Conservation (phyloP, 2,329 filamentous ascomycete species). For the Cordyceps cicadae region DNA sequence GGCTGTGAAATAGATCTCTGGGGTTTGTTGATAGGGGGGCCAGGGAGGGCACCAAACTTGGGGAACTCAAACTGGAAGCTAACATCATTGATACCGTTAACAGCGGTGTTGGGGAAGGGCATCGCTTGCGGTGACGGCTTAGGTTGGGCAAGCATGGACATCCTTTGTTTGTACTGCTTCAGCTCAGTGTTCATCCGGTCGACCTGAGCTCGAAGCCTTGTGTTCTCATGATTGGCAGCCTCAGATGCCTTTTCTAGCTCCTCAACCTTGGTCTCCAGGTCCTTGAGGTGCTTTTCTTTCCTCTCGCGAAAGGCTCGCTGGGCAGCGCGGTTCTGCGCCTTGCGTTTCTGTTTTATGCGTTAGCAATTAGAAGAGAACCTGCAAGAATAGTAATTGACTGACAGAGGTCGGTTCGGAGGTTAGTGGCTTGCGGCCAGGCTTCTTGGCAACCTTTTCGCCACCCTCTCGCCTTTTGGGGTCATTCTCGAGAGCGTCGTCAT, state of each 20-base stretch:
- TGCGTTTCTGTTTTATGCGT: slow-evolving; percentile 61
- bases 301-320: slow-evolving; percentile 90
- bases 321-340: slow-evolving; percentile 89
- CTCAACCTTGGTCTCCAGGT: slow-evolving; percentile 70
- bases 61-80: slow-evolving; percentile 96
- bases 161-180: slow-evolving; percentile 79
- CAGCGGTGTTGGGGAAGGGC: slow-evolving; percentile 35
- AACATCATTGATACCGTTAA: slow-evolving; percentile 59
- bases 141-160: slow-evolving; percentile 49
- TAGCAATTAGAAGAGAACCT: not conserved
- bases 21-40: slow-evolving; percentile 28
- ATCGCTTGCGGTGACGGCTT: slow-evolving; percentile 32
- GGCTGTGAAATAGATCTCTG: slow-evolving; percentile 23
- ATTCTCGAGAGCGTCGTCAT: slow-evolving; percentile 38
- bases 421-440: slow-evolving; percentile 90
- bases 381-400: slow-evolving; percentile 34
- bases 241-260: slow-evolving; percentile 77
- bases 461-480: slow-evolving; percentile 67
- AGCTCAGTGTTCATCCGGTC: slow-evolving; percentile 80
- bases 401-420: slow-evolving; percentile 94
- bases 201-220: slow-evolving; percentile 73
- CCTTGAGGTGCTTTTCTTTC: slow-evolving; percentile 85
- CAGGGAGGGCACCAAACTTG: slow-evolving; percentile 71
- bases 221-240: slow-evolving; percentile 77
- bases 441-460: slow-evolving; percentile 82